phyloP scores from a whole-genome alignment of 495 filamentous ascomycete genomes.

The Neurospora sp. region DNA sequence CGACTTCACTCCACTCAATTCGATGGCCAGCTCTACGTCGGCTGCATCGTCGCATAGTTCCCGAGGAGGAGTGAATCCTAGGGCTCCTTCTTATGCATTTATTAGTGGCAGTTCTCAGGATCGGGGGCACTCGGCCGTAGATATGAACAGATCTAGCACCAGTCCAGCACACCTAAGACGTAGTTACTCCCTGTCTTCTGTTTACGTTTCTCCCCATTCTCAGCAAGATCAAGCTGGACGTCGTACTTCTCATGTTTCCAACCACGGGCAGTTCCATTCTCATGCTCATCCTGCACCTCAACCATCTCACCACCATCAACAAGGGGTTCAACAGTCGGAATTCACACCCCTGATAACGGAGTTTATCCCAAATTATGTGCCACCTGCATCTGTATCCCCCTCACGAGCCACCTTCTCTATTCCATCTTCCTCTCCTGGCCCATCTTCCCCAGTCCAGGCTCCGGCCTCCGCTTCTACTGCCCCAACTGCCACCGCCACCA shows the following conservation, averaged over 20 bases:
- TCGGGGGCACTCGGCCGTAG: neutral
- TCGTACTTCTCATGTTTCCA: neutral
- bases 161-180: neutral
- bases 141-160: neutral
- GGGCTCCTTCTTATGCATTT: neutral
- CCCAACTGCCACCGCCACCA: neutral
- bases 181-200: neutral
- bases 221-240: neutral
- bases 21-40: neutral
- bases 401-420: neutral
- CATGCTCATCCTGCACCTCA: neutral
- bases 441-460: neutral
- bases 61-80: neutral
- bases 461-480: neutral
- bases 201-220: neutral
- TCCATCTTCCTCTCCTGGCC: neutral
- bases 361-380: neutral
- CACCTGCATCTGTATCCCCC: neutral
- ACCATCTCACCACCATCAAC: neutral
- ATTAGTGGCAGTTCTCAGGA: neutral
- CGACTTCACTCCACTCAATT: neutral
- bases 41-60: neutral
- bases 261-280: neutral
- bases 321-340: neutral
- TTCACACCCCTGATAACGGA: neutral